These are phyloP conservation scores for Tagetes patula DNA, from an alignment of 129 eudicot species.

Conservation along the genomic window DNA sequence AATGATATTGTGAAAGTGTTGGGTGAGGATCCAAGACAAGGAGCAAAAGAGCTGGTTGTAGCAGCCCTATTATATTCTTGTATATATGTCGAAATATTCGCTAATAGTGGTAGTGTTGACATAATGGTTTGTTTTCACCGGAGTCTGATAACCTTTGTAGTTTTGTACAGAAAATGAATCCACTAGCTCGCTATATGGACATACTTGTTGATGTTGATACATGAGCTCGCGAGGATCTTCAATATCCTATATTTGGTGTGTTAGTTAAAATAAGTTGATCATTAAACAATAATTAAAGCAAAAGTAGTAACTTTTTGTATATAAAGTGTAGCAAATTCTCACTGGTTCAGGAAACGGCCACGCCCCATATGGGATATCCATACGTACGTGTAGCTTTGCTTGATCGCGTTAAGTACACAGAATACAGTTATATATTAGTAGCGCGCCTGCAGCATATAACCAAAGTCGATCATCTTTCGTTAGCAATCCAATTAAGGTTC, in stretches of 20 bases:
- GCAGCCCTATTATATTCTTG: constrained; percentile 14
- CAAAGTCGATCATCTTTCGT: not conserved
- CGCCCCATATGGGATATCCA: constrained; percentile 24
- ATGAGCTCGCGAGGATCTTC: constrained; percentile 19
- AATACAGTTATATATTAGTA: not conserved
- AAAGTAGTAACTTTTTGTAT: not conserved
- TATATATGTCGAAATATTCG: not conserved
- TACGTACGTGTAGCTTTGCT: constrained; percentile 3
- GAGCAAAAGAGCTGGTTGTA: constrained; percentile 25
- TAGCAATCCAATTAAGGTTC: not conserved
- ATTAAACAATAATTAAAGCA: not conserved
- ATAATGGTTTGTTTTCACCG: constrained; percentile 20
- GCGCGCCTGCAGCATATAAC: not conserved
- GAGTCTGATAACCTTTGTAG: constrained; percentile 15
- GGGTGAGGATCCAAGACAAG: constrained; percentile 24
- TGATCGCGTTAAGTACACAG: not conserved
- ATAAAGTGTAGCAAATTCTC: not conserved
- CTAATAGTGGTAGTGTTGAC: not conserved
- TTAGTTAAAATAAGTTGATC: constrained; percentile 7
- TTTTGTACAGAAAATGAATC: constrained; percentile 24
- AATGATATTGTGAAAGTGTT: constrained; percentile 35
- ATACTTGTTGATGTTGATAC: constrained; percentile 17
- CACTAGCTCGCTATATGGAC: constrained; percentile 16
- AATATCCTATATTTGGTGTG: constrained; percentile 22
- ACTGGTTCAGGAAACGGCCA: constrained; percentile 30